Evolutionary conservation across 768 basidiomycete genomes (phyloP), one percentile per base, ranked within the genome.

Genomic region (Trichaptum fuscoviolaceum): DNA sequence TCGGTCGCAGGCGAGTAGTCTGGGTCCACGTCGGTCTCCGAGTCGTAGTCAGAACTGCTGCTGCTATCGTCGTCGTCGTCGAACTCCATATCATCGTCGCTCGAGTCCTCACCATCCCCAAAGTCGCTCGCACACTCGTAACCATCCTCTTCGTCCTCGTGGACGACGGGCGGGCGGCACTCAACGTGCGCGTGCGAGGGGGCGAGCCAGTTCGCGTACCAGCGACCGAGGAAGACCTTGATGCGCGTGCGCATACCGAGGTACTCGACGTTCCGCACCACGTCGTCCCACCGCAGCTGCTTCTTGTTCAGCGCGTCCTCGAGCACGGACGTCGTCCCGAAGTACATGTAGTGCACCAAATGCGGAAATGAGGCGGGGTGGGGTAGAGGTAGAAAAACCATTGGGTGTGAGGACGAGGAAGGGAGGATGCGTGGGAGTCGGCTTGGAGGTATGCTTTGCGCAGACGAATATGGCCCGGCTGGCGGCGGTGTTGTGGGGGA

Each of bases 211-310:
- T 81, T 79, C 64, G 83, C 79, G 75, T 90, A 93, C 89, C 91
- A 95, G 66, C 80, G 82, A 0, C 89, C 87, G 62, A 95, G 80
- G 72, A 91, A 91, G 18, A 87, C 76, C 74, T 92, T 94, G 75
- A 95, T 86, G 58, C 91, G 88, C 20, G 86, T 78, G 64, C 86
- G 81, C 68, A 96, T 83, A 23, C 87, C 89, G 62, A 96, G 87
- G 73, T 93, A 96, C 73, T 96, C 93, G 73, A 90, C 93, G 75
- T 95, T 96, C 67, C 90, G 87, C 23, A 92, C 92, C 67, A 96
- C 80, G 30, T 92, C 92, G 71, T 95, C 91, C 94, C 93, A 96
- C 61, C 85, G 85, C 59, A 93, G 82, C 63, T 81, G 75, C 23
- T 89, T 87, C 23, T 80, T 77, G 67, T 85, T 83, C 15, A 96